These are phyloP conservation scores for Globisporangium megalacanthum DNA, from an alignment of 352 stramenopile species.

Conservation along the genomic window DNA sequence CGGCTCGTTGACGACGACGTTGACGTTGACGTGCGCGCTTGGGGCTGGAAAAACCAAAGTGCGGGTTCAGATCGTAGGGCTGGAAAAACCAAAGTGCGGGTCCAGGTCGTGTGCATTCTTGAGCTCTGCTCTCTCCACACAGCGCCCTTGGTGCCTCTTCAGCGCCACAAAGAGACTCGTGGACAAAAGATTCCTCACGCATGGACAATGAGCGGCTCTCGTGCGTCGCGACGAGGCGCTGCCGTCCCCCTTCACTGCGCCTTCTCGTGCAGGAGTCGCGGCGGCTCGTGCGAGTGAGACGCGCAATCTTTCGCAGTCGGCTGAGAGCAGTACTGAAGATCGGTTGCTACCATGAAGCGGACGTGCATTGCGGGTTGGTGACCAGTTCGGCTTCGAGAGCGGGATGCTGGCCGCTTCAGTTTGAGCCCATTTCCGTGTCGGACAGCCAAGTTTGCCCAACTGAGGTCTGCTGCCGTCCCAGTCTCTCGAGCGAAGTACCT, in stretches of 20 bases:
- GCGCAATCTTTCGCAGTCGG: not conserved
- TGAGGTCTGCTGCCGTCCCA: too few relatives aligned
- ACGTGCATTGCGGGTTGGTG: too few relatives aligned
- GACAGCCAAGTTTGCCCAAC: too few relatives aligned
- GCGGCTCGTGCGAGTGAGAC: too few relatives aligned
- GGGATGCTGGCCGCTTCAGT: too few relatives aligned
- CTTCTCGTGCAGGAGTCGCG: not conserved
- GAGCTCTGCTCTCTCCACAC: not conserved
- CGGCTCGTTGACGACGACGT: not conserved
- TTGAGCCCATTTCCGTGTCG: too few relatives aligned
- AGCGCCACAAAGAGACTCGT: not conserved
- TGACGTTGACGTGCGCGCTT: not conserved
- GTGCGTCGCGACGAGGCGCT: not conserved
- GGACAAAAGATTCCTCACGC: not conserved
- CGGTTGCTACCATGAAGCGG: too few relatives aligned
- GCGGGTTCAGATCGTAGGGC: not conserved
- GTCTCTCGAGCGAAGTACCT: too few relatives aligned
- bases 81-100: slow-evolving; percentile 2
- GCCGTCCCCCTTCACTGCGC: not conserved
- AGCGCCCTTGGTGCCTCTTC: not conserved
- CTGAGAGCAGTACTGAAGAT: too few relatives aligned
- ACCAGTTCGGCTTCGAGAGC: too few relatives aligned
- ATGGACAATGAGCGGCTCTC: not conserved
- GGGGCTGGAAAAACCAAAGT: slow-evolving; percentile 4
- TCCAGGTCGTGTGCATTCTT: not conserved